Evolutionary conservation across 768 basidiomycete genomes (phyloP).

Genomic region (Termitomyces sp.): DNA sequence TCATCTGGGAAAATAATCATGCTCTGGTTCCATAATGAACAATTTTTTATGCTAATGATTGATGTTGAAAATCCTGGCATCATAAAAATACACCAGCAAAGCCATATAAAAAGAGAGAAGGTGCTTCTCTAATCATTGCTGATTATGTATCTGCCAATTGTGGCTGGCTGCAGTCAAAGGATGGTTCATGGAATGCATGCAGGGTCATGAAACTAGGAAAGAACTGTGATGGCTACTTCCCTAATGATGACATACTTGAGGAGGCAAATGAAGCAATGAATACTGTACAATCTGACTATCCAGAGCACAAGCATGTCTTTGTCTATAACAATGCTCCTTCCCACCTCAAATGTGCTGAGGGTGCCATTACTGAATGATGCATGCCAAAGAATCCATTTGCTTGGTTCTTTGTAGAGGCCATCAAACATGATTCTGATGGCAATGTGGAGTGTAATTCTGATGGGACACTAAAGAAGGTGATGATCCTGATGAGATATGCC

Average conservation of each 20-base stretch:
- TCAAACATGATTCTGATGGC: constrained; percentile 17
- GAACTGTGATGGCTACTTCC: constrained; percentile 10
- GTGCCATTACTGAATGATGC: neutral
- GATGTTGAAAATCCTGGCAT: constrained; percentile 20
- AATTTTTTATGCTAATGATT: constrained; percentile 23
- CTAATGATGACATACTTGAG: constrained; percentile 19
- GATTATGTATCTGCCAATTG: constrained; percentile 32
- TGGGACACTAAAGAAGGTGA: neutral
- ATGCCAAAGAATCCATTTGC: constrained; percentile 10
- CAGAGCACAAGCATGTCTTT: constrained; percentile 15
- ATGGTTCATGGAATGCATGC: constrained; percentile 10
- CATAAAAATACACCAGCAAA: constrained; percentile 15
- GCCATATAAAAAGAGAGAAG: constrained; percentile 28
- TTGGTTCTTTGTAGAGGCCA: constrained; percentile 18
- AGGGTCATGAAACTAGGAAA: constrained; percentile 11
- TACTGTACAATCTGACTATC: constrained; percentile 18
- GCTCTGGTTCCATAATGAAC: constrained; percentile 23
- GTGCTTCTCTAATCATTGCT: constrained; percentile 30
- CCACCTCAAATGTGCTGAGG: constrained; percentile 7
- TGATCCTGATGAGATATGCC: neutral
- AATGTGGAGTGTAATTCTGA: constrained; percentile 12
- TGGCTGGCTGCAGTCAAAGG: constrained; percentile 16
- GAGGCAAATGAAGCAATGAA: constrained; percentile 24
- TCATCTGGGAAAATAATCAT: neutral
- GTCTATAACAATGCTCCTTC: constrained; percentile 11